phyloP scores from a whole-genome alignment of 1,284 basidiomycete species.

The Moniliella sp. region DNA sequence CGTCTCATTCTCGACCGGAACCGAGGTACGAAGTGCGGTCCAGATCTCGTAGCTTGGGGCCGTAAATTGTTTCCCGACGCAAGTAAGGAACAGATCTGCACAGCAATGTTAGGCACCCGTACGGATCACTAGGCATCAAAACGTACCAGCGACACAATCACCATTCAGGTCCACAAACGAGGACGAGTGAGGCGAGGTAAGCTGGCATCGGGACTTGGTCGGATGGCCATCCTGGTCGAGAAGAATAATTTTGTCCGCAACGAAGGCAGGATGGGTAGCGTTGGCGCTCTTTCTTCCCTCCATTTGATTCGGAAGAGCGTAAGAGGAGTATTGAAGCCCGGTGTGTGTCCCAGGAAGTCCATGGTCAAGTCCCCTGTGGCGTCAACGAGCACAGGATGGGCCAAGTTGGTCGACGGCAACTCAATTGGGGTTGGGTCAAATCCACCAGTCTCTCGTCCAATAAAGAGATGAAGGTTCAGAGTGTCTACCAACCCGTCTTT shows the following conservation, averaged over 20 bases:
- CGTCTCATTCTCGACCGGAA: too few species aligned
- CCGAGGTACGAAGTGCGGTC: slow-evolving; percentile 34
- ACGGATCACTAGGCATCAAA: background rate
- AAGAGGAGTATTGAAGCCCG: slow-evolving; percentile 12
- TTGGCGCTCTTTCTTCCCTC: slow-evolving; percentile 2
- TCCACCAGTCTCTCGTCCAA: background rate
- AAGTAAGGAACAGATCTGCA: slow-evolving; percentile 69
- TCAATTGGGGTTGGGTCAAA: slow-evolving; percentile 30
- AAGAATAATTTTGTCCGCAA: background rate
- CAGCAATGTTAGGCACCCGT: slow-evolving; percentile 2
- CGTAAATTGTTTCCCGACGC: slow-evolving; percentile 35
- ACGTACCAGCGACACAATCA: slow-evolving; percentile 68
- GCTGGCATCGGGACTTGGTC: slow-evolving; percentile 42
- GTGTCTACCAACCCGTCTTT: slow-evolving; percentile 31
- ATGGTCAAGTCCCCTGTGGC: slow-evolving; percentile 67
- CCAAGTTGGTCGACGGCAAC: slow-evolving; percentile 45
- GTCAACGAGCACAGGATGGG: slow-evolving; percentile 71
- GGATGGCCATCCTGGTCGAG: slow-evolving; percentile 1
- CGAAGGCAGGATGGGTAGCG: too few species aligned
- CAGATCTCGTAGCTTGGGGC: slow-evolving; percentile 55
- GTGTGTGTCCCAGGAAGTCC: slow-evolving; percentile 59
- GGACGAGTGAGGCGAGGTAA: slow-evolving; percentile 74
- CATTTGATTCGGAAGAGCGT: slow-evolving; percentile 15
- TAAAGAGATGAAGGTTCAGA: background rate
- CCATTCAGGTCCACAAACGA: slow-evolving; percentile 86